Percentiles rank a stretch among this genome's conserved stretches.
These are phyloP conservation scores for Mesembryanthemum crystallinum DNA, from an alignment of 148 eudicot species.

Conservation along the genomic window DNA sequence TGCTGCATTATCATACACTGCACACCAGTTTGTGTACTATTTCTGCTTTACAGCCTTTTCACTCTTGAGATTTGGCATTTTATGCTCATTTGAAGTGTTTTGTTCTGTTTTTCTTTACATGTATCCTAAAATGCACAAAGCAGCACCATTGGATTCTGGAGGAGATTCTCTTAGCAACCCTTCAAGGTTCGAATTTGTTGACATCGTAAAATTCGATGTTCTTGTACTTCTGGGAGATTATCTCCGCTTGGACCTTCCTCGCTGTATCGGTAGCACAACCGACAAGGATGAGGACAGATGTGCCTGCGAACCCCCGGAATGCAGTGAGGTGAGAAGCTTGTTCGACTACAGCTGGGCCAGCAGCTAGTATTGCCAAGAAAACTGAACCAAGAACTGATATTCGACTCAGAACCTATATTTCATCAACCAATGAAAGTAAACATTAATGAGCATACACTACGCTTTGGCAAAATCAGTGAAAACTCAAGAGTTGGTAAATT, in stretches of 20 bases:
- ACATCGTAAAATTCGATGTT: slow-evolving; percentile 86
- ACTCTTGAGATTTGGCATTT: slow-evolving; percentile 3
- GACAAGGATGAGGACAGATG: slow-evolving; percentile 94
- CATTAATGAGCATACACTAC: background rate
- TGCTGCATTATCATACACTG: too few species aligned
- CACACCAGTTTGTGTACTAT: too few species aligned
- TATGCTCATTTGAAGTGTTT: background rate
- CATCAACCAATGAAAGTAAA: background rate
- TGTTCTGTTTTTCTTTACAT: background rate
- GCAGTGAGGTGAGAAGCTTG: slow-evolving; percentile 90
- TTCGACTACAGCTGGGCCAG: slow-evolving; percentile 88
- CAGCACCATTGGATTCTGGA: background rate
- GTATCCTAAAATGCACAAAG: background rate
- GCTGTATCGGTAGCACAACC: slow-evolving; percentile 99
- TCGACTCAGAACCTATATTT: slow-evolving; percentile 69
- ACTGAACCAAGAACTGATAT: slow-evolving; percentile 93
- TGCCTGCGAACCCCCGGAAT: slow-evolving; percentile 91
- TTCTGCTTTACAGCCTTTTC: too few species aligned
- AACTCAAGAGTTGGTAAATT: too few species aligned
- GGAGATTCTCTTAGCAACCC: background rate
- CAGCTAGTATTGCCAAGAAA: slow-evolving; percentile 89
- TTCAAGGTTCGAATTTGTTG: slow-evolving; percentile 33
- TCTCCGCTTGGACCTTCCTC: slow-evolving; percentile 92
- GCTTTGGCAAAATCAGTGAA: background rate
- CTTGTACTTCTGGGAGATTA: slow-evolving; percentile 94